A percentile compares a stretch with the other conserved stretches of the same genome.
Conservation (phyloP, 306 rosid species). For the Prosopis cineraria region DNA sequence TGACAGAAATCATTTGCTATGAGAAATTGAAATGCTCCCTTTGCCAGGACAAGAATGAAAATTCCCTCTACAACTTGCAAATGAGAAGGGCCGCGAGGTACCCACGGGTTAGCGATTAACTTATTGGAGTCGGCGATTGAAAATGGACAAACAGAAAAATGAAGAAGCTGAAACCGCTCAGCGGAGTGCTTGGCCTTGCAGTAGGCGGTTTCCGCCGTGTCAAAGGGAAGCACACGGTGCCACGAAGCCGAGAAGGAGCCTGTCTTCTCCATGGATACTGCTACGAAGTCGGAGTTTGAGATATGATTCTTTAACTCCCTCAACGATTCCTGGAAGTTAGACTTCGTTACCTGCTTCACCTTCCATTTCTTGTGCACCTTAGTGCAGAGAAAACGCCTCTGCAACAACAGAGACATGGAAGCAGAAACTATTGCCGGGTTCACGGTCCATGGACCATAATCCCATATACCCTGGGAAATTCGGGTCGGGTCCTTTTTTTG, state of each 20-base stretch:
- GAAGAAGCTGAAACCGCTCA: conserved; percentile 75
- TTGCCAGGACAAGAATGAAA: not conserved
- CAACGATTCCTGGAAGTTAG: conserved; percentile 63
- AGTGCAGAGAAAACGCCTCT: conserved; percentile 52
- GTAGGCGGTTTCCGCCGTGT: conserved; percentile 65
- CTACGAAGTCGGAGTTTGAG: conserved; percentile 63
- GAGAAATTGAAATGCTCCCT: not conserved
- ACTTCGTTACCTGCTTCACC: conserved; percentile 69
- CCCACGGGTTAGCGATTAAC: conserved; percentile 80
- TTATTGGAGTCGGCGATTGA: conserved; percentile 51
- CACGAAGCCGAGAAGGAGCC: conserved; percentile 68
- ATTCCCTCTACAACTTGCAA: not conserved
- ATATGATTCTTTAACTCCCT: conserved; percentile 54
- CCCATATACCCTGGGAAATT: too few species aligned
- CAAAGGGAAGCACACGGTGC: conserved; percentile 73
- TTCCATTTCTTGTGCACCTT: conserved; percentile 47
- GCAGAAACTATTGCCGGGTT: conserved; percentile 22
- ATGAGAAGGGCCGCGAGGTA: not conserved
- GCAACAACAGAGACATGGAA: conserved; percentile 35
- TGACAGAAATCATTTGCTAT: not conserved
- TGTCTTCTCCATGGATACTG: conserved; percentile 68
- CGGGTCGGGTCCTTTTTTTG: too few species aligned
- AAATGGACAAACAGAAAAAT: conserved; percentile 86
- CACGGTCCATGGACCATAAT: too few species aligned
- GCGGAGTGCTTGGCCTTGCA: conserved; percentile 71